Evolutionary conservation across 768 basidiomycete genomes (phyloP).

Genomic region (Phlebiopsis flavidoalba): DNA sequence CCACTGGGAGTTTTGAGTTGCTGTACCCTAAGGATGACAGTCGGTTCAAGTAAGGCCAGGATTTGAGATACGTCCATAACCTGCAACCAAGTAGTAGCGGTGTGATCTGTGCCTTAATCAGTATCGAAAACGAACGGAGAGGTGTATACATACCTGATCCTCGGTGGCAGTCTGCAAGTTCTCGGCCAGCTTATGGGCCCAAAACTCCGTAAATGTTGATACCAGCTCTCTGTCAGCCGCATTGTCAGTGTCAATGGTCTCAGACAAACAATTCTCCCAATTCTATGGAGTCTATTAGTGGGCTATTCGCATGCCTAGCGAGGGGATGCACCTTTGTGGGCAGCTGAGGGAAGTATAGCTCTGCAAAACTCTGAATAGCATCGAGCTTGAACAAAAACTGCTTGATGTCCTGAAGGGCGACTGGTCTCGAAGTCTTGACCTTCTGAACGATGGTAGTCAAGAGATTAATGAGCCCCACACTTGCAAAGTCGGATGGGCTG

Average conservation of each 20-base stretch:
- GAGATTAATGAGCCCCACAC: slow-evolving; percentile 2
- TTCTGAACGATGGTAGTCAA: slow-evolving; percentile 4
- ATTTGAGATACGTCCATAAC: slow-evolving; percentile 36
- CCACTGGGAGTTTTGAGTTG: neutral
- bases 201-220: slow-evolving; percentile 37
- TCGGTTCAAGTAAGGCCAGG: neutral
- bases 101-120: slow-evolving; percentile 1
- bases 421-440: neutral
- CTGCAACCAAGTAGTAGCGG: slow-evolving; percentile 46
- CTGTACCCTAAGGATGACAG: neutral
- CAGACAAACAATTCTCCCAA: slow-evolving; percentile 35
- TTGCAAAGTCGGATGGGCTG: neutral
- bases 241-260: slow-evolving; percentile 32
- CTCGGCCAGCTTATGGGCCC: slow-evolving; percentile 26
- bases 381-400: slow-evolving; percentile 1
- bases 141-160: slow-evolving; percentile 1
- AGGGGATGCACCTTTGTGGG: neutral
- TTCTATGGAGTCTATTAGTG: slow-evolving; percentile 25
- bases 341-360: neutral
- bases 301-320: too few relatives aligned
- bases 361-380: neutral
- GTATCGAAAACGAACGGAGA: neutral
- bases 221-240: slow-evolving; percentile 35
- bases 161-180: neutral
- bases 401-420: neutral